Evolutionary conservation across 176 grass and related monocot species (phyloP).

Genomic region (Lolium perenne): DNA sequence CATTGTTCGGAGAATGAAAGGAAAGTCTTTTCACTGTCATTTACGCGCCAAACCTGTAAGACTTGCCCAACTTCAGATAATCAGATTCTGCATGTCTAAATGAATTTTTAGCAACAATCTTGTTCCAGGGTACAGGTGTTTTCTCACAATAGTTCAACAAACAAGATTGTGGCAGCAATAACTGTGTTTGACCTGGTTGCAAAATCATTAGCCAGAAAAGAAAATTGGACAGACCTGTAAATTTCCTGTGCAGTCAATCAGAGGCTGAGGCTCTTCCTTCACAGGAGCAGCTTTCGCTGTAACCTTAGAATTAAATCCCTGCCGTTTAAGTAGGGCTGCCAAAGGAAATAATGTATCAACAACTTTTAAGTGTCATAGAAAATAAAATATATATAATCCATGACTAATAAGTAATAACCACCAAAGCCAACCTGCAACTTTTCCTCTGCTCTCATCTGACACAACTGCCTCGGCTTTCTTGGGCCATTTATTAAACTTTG

Average conservation of each 20-base stretch:
- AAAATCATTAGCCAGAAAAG: constrained; percentile 46
- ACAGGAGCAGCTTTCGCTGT: constrained; percentile 82
- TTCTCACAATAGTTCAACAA: constrained; percentile 32
- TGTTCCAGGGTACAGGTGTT: constrained; percentile 18
- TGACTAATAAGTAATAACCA: constrained; percentile 14
- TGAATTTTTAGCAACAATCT: constrained; percentile 27
- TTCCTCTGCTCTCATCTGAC: constrained; percentile 94
- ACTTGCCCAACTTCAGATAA: constrained; percentile 34
- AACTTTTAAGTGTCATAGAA: constrained; percentile 25
- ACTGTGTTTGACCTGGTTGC: neutral
- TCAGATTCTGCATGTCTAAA: constrained; percentile 11
- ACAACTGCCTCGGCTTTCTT: constrained; percentile 90
- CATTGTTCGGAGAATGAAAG: constrained; percentile 90
- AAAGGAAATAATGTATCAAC: constrained; percentile 35
- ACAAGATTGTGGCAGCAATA: constrained; percentile 31
- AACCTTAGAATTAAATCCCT: constrained; percentile 91
- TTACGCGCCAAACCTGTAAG: constrained; percentile 86
- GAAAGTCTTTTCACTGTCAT: constrained; percentile 80
- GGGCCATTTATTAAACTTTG: constrained; percentile 93
- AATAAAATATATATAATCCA: constrained; percentile 13
- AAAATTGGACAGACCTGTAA: constrained; percentile 68
- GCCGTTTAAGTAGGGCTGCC: constrained; percentile 88
- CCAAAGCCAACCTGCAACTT: constrained; percentile 85
- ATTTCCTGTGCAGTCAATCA: constrained; percentile 96
- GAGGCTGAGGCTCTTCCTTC: constrained; percentile 93